These are phyloP conservation scores for Aspergillus sp. DNA, from an alignment of 2,329 filamentous ascomycete species.

Conservation along the genomic window DNA sequence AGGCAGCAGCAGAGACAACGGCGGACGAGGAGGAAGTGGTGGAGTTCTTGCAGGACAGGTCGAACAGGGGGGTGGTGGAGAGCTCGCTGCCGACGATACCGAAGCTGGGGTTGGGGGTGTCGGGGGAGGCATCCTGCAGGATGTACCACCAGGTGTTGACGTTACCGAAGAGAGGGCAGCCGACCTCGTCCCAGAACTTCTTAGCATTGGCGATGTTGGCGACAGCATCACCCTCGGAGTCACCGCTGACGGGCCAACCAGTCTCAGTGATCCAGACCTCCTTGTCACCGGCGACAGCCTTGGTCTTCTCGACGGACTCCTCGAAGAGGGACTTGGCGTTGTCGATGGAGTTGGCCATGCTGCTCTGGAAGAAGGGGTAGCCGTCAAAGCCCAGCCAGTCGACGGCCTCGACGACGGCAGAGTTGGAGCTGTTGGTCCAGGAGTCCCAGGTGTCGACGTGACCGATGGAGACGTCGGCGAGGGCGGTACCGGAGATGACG, in stretches of 20 bases:
- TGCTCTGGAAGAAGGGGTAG: constrained; percentile 80
- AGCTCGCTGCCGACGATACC: constrained; percentile 39
- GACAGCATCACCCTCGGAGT: constrained; percentile 62
- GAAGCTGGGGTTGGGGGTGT: constrained; percentile 42
- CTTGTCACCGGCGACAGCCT: constrained; percentile 64
- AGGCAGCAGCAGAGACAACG: constrained; percentile 2
- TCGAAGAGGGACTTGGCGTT: constrained; percentile 69
- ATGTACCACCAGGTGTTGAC: constrained; percentile 50
- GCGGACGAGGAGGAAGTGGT: constrained; percentile 26
- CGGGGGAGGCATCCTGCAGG: constrained; percentile 37
- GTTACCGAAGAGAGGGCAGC: constrained; percentile 59
- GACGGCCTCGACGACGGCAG: constrained; percentile 65
- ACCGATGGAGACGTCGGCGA: constrained; percentile 61
- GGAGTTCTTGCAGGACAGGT: constrained; percentile 37
- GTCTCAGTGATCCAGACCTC: constrained; percentile 86
- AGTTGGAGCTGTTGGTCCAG: constrained; percentile 73
- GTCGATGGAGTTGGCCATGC: constrained; percentile 65
- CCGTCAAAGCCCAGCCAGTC: constrained; percentile 85
- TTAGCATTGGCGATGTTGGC: constrained; percentile 69
- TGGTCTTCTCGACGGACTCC: constrained; percentile 63
- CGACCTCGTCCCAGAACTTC: constrained; percentile 78
- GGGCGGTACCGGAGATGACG: constrained; percentile 63
- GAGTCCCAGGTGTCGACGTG: constrained; percentile 91
- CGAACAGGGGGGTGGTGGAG: constrained; percentile 41
- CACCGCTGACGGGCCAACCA: constrained; percentile 77